Evolutionary conservation across 2,329 filamentous ascomycete genomes (phyloP), one percentile per base, ranked within the genome.

Genomic region (Fusarium sp.): DNA sequence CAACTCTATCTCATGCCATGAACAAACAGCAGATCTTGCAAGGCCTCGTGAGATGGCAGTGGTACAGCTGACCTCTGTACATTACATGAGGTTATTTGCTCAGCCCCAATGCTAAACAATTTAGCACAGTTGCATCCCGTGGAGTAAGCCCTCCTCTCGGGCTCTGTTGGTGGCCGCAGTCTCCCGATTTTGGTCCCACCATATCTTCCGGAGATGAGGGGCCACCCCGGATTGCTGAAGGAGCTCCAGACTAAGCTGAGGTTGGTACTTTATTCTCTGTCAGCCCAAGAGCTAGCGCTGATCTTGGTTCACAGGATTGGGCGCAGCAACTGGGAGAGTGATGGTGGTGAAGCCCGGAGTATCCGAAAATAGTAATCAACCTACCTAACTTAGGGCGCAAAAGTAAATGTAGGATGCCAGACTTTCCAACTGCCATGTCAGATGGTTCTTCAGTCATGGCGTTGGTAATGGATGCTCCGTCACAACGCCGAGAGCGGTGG

Each of bases 361-460:
- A 56, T 29, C 59, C 46, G 36, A 60, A 49, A 61, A 63, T 64
- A 63, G 60, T n/a, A 49, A 23, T 38, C 27, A 19, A 37, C 17
- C 7, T 21, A 9, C 43, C 19, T 43, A 48, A 47, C 27, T 41
- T 60, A 42, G n/a, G 11, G 29, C 7, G 33, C 23, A 21, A 36
- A 25, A 9, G 10, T 8, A 35, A 17, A 54, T n/a, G 25, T 43
- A 25, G n/a, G 15, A 13, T 41, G 54, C 21, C 17, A 17, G 19
- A 21, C 8, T n/a, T 11, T 29, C 19, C 4, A 5, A 21, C 2
- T n/a, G 25, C 5, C 13, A n/a, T 43, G n/a, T 42, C 7, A 19
- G 38, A 29, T 31, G 37, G n/a, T 14, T 21, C 19, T 29, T 33
- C 17, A 52, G 36, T 29, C 19, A 41, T 56, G 25, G 49, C 29